Percentiles rank a stretch among this genome's conserved stretches.
Evolutionary conservation across 371 early-diverging fungal species (phyloP).

Genomic region (Conidiobolus incongruus): DNA sequence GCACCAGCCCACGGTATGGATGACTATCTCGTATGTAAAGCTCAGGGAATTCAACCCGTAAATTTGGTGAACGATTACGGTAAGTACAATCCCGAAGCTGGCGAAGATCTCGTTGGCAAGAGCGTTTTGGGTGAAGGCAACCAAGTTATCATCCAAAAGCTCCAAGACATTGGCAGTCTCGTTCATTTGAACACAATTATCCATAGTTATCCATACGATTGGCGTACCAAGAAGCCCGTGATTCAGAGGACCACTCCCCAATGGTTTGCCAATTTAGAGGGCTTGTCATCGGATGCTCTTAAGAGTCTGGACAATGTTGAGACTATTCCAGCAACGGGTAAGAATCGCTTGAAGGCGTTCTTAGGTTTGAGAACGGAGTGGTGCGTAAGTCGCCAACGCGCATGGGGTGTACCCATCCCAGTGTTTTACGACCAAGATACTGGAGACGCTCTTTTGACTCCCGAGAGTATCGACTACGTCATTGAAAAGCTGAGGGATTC

Average conservation of each 20-base stretch:
- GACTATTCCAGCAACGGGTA: slow-evolving; percentile 37
- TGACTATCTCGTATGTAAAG: slow-evolving; percentile 60
- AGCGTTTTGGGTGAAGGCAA: slow-evolving; percentile 37
- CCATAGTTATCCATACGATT: slow-evolving; percentile 81
- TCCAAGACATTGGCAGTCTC: slow-evolving; percentile 16
- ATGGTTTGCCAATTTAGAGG: slow-evolving; percentile 67
- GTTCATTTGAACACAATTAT: slow-evolving; percentile 15
- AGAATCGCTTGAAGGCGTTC: slow-evolving; percentile 29
- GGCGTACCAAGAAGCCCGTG: slow-evolving; percentile 76
- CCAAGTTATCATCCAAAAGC: slow-evolving; percentile 23
- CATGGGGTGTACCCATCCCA: slow-evolving; percentile 67
- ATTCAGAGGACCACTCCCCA: slow-evolving; percentile 56
- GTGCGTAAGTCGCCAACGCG: slow-evolving; percentile 85
- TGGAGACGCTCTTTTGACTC: slow-evolving; percentile 38
- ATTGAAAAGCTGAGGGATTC: slow-evolving; percentile 25
- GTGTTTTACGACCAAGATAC: slow-evolving; percentile 35
- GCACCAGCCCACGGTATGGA: slow-evolving; percentile 93
- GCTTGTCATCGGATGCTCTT: slow-evolving; percentile 30
- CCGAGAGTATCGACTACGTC: slow-evolving; percentile 38
- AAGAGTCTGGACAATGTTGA: slow-evolving; percentile 23
- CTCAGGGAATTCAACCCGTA: slow-evolving; percentile 25
- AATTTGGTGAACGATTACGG: slow-evolving; percentile 57
- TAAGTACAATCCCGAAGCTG: slow-evolving; percentile 44
- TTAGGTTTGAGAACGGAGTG: slow-evolving; percentile 52
- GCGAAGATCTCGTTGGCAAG: slow-evolving; percentile 29